Percentiles rank a stretch among this genome's conserved stretches.
These are phyloP conservation scores for Podospora pseudopauciseta DNA, from an alignment of 495 filamentous ascomycete genomes.

Conservation along the genomic window DNA sequence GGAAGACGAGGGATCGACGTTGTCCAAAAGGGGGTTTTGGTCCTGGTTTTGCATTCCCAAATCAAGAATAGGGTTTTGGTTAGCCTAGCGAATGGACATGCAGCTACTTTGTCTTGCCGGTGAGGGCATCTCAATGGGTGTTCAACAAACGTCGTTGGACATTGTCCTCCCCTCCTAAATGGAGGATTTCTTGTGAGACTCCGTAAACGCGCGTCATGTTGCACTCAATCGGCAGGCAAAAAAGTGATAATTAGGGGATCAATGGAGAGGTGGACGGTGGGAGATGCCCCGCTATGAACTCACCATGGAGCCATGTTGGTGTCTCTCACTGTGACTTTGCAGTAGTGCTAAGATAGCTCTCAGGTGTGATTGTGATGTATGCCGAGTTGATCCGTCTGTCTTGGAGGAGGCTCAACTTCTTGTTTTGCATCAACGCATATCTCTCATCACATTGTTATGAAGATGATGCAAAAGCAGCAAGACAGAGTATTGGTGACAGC, in stretches of 20 bases:
- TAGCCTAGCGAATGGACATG: neutral
- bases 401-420: neutral
- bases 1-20: neutral
- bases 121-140: neutral
- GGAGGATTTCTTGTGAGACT: neutral
- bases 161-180: neutral
- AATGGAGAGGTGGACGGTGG: neutral
- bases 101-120: neutral
- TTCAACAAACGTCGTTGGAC: neutral
- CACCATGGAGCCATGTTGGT: neutral
- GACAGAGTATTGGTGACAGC: neutral
- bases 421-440: neutral
- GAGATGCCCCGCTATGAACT: neutral
- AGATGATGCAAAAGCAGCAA: neutral
- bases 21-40: neutral
- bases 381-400: neutral
- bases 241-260: neutral
- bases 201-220: neutral
- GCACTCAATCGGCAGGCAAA: neutral
- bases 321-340: neutral
- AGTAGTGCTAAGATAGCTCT: too few species aligned
- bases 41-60: neutral
- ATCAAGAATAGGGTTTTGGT: neutral
- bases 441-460: neutral
- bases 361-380: neutral